Percentiles rank a stretch among this genome's conserved stretches.
These are phyloP conservation scores for Phytophthora colocasiae DNA, from an alignment of 352 stramenopile genomes.

Conservation along the genomic window DNA sequence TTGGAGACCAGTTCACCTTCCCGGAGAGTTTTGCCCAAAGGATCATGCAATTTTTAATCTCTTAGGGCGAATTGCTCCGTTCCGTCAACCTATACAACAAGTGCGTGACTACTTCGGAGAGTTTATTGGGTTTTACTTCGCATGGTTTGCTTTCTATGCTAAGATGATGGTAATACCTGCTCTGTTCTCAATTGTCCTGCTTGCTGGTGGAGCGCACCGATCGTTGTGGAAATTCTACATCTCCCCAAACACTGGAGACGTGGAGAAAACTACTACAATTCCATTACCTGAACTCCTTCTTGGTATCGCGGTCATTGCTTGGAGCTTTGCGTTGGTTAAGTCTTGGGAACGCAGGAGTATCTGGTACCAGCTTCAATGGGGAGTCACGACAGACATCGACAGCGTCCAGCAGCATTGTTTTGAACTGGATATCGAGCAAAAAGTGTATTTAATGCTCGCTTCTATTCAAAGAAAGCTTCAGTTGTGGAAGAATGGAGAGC, in stretches of 20 bases:
- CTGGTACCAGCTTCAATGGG: slow-evolving; percentile 73
- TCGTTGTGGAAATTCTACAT: slow-evolving; percentile 45
- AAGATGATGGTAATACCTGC: slow-evolving; percentile 69
- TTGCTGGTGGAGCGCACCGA: slow-evolving; percentile 21
- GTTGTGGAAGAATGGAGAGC: slow-evolving; percentile 9
- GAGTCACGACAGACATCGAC: slow-evolving; percentile 19
- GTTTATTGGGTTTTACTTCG: slow-evolving; percentile 91
- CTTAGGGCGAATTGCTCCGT: slow-evolving; percentile 47
- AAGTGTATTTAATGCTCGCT: too few species aligned
- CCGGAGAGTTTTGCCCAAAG: slow-evolving; percentile 46
- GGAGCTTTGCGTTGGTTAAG: slow-evolving; percentile 63
- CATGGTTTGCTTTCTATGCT: slow-evolving; percentile 85
- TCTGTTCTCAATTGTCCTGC: slow-evolving; percentile 40
- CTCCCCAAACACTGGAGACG: background rate
- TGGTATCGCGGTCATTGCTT: slow-evolving; percentile 45
- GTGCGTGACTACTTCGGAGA: slow-evolving; percentile 92
- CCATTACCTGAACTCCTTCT: slow-evolving; percentile 21
- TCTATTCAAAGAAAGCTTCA: too few species aligned
- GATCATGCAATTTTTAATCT: slow-evolving; percentile 52
- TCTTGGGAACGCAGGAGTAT: slow-evolving; percentile 64
- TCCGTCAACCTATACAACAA: slow-evolving; percentile 77
- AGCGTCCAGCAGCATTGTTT: too few species aligned
- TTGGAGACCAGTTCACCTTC: slow-evolving; percentile 50
- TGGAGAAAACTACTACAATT: slow-evolving; percentile 12
- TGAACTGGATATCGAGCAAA: too few species aligned